Percentiles rank a stretch among this genome's conserved stretches.
Evolutionary conservation across 345 rosid species (phyloP).

Genomic region (Pistacia vera): DNA sequence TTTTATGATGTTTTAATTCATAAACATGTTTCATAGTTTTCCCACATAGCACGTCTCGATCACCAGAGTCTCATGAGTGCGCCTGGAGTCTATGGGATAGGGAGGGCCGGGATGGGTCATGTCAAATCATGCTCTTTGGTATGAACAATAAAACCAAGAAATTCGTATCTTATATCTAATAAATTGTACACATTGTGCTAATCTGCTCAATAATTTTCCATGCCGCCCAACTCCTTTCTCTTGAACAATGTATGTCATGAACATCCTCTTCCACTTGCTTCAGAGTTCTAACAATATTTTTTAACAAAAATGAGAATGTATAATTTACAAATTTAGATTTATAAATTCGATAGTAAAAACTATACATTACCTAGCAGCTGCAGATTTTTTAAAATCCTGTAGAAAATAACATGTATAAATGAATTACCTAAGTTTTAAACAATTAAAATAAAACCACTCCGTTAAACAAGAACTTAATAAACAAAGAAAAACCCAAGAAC

Average conservation of each 20-base stretch:
- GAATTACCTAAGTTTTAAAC: background rate
- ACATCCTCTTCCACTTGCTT: conserved; percentile 28
- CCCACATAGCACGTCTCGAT: no score
- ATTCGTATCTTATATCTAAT: no score
- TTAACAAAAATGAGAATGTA: background rate
- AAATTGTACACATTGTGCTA: no score
- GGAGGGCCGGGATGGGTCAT: no score
- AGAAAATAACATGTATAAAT: conserved; percentile 11
- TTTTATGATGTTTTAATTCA: no score
- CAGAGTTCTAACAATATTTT: conserved; percentile 25
- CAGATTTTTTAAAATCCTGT: conserved; percentile 44
- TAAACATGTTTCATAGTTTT: no score
- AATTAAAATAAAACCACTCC: no score
- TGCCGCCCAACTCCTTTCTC: conserved; percentile 58
- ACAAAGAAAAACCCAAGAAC: background rate
- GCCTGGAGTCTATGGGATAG: no score
- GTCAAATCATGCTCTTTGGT: no score
- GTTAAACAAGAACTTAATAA: background rate
- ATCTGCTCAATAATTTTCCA: no score
- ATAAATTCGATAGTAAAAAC: background rate
- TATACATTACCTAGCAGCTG: conserved; percentile 40
- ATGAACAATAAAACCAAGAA: no score
- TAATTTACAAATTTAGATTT: background rate
- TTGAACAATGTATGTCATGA: conserved; percentile 63
- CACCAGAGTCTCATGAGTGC: no score